A percentile compares a stretch with the other conserved stretches of the same genome.
phyloP scores from a whole-genome alignment of 257 asterid species.

The Fraxinus pennsylvanica region DNA sequence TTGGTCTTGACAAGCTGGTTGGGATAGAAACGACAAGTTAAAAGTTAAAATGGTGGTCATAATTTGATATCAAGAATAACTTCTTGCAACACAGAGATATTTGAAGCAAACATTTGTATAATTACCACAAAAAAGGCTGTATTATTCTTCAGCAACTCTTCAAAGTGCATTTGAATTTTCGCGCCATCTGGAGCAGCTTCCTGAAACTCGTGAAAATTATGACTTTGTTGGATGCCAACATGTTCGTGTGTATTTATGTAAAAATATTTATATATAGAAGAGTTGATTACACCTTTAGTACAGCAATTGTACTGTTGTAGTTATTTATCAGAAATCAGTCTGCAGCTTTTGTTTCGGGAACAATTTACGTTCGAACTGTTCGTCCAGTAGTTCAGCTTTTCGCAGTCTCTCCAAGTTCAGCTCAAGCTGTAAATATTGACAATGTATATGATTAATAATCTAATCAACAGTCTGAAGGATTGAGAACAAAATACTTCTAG shows the following conservation, averaged over 20 bases:
- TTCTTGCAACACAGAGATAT: conserved; percentile 7
- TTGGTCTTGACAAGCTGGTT: neutral
- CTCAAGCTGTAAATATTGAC: conserved; percentile 63
- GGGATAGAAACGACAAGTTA: conserved; percentile 14
- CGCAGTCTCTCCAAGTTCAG: conserved; percentile 92
- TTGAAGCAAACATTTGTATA: conserved; percentile 10
- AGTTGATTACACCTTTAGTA: conserved; percentile 67
- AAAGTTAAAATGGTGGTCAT: conserved; percentile 8
- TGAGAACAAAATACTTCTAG: conserved; percentile 23
- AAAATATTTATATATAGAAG: neutral
- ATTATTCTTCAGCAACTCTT: conserved; percentile 81
- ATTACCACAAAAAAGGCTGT: conserved; percentile 82
- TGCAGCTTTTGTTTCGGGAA: conserved; percentile 78
- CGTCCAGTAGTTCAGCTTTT: too few species aligned
- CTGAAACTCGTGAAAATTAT: conserved; percentile 46
- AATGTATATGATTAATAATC: conserved; percentile 23
- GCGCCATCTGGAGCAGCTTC: conserved; percentile 97
- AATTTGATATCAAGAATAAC: conserved; percentile 16
- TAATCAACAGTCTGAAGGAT: conserved; percentile 24
- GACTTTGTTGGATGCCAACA: neutral
- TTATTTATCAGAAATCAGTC: conserved; percentile 88
- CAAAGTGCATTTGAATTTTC: conserved; percentile 82
- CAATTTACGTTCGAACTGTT: too few species aligned
- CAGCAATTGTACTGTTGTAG: conserved; percentile 93
- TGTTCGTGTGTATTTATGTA: neutral